A percentile compares a stretch with the other conserved stretches of the same genome.
Evolutionary conservation across 2,329 filamentous ascomycete genomes (phyloP).

Genomic region (Kalaharituber pfeilii): DNA sequence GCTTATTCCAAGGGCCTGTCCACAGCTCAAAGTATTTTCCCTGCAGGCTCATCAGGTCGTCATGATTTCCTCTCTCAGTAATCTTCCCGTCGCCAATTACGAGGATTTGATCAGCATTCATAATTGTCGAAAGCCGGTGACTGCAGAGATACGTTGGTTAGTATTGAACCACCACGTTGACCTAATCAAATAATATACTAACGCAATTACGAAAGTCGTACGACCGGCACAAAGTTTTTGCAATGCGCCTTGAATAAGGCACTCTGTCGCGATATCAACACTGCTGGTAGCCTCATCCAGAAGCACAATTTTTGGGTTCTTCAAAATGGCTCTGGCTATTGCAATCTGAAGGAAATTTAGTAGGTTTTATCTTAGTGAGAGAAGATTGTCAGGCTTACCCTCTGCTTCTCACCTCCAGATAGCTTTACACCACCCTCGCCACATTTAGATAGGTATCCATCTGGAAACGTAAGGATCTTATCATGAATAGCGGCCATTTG

Average conservation of each 20-base stretch:
- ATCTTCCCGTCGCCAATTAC: conserved; percentile 46
- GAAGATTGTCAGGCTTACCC: conserved; percentile 18
- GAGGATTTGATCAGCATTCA: conserved; percentile 50
- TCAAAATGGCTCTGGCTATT: conserved; percentile 28
- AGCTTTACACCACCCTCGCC: conserved; percentile 35
- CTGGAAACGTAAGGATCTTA: conserved; percentile 41
- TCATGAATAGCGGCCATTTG: conserved; percentile 46
- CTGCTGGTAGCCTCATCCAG: conserved; percentile 38
- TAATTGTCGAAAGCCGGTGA: conserved; percentile 53
- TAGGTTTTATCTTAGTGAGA: neutral
- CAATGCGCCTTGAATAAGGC: conserved; percentile 33
- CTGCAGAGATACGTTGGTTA: conserved; percentile 26
- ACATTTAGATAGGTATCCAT: conserved; percentile 34
- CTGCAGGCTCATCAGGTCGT: conserved; percentile 38
- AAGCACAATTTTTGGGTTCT: conserved; percentile 30
- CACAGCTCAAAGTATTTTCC: conserved; percentile 49
- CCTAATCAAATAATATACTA: conserved; percentile 28
- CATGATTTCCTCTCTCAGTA: conserved; percentile 45
- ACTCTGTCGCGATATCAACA: conserved; percentile 32
- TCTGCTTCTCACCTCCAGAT: conserved; percentile 36
- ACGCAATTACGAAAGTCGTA: conserved; percentile 38
- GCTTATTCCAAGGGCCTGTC: conserved; percentile 21
- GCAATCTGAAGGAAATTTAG: conserved; percentile 18
- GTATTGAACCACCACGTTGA: neutral
- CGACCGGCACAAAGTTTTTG: conserved; percentile 31